Percentiles rank a stretch among this genome's conserved stretches.
phyloP scores from a whole-genome alignment of 345 rosid species.

The Jatropha curcas region DNA sequence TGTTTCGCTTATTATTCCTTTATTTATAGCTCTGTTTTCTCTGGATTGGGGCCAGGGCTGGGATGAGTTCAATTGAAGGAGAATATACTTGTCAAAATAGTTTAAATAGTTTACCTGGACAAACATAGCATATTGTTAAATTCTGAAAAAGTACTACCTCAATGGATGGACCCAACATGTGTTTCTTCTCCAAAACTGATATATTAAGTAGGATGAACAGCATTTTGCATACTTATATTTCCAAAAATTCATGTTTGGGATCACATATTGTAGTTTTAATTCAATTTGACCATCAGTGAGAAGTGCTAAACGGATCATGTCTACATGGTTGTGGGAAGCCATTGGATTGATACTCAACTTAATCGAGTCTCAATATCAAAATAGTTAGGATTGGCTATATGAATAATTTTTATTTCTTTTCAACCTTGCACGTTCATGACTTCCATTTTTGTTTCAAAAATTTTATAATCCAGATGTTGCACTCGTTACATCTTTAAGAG shows the following conservation, averaged over 20 bases:
- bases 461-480: constrained; percentile 47
- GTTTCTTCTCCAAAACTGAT: neutral
- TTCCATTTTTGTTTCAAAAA: neutral
- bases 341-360: neutral
- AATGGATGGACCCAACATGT: neutral
- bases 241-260: neutral
- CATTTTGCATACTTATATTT: constrained; percentile 1
- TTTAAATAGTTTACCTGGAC: neutral
- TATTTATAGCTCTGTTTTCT: neutral
- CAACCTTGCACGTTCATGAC: neutral
- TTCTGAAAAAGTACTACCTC: neutral
- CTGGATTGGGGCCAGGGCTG: neutral
- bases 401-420: neutral
- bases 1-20: neutral
- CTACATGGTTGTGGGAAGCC: neutral
- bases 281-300: neutral
- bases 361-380: neutral
- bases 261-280: neutral
- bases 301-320: neutral
- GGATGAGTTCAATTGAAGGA: no score
- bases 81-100: neutral
- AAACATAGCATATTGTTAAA: neutral
- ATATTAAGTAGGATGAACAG: neutral
- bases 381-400: neutral
- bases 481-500: constrained; percentile 59